Base-by-base conservation (phyloP, 2,329 filamentous ascomycete species). In the Ascochyta viciae-villosae region DNA sequence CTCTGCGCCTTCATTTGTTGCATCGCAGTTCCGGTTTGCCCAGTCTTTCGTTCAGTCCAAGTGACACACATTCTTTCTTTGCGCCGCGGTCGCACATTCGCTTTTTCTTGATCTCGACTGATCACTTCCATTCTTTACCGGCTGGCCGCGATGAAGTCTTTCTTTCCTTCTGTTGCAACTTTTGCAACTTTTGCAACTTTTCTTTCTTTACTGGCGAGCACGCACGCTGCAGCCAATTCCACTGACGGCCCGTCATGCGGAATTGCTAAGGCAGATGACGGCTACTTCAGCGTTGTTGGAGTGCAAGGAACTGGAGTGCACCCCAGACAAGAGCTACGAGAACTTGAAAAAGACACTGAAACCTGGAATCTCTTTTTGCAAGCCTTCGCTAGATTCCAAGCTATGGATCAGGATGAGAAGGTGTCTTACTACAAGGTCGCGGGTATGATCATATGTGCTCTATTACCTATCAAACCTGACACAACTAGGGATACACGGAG, bases 321-420 rank as follows among this genome's bases (percentile, higher is more conserved):
- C 4, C 60, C 67, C 13, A 61, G 71, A 31, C 61, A 59, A 29
- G 71, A 73, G 33, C 40, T 73, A 22, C 69, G 71, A 27, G 64
- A 72, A 48, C 64, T 72, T 29, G 65, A 72, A 49, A 68, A 71
- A 54, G 67, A 73, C 58, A 40, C 61, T 22, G 64, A 71, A 46
- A 56, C 49, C 24, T 73, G 71, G 71, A 72, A 72, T 24, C 60
- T 74, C 49, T 74, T 73, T 42, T 50, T 74, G 35, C 66, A 66
- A 33, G 71, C 71, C 7, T 63, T 73, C 48, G 60, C 65, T 35
- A 57, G 62, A 49, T 73, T 73, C 42, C 69, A 74, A 47, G 65
- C 63, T 26, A 71, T 73, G 70, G 67, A 71, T 19, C 70, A 74
- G 37, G 58, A 34, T 19, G 62, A 70, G 19, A 70, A 70, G 43